phyloP scores from a whole-genome alignment of 176 grass and related monocot species.

The Eremochloa ophiuroides region DNA sequence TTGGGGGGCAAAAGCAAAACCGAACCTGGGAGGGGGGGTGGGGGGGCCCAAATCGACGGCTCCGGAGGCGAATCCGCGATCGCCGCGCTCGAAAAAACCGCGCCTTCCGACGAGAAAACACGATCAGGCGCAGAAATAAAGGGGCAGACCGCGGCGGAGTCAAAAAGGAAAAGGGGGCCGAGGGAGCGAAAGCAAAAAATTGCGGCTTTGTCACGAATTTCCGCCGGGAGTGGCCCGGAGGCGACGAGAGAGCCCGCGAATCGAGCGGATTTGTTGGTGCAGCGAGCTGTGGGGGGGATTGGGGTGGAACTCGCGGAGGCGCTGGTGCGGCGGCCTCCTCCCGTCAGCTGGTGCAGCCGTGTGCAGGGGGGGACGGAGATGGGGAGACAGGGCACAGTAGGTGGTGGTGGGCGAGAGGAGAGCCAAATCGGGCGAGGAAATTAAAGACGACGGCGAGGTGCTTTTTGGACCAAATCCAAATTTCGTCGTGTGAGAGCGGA shows the following conservation, averaged over 20 bases:
- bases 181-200: constrained; percentile 35
- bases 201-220: constrained; percentile 29
- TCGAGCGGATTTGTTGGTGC: constrained; percentile 30
- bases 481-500: background rate
- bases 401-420: background rate
- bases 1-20: background rate
- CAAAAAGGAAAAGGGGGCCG: constrained; percentile 21
- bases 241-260: background rate
- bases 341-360: background rate
- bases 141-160: constrained; percentile 4
- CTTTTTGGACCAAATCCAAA: constrained; percentile 49
- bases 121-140: constrained; percentile 22
- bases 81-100: background rate
- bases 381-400: no score
- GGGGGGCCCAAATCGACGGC: constrained; percentile 35
- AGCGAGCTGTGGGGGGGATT: constrained; percentile 29
- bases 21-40: no score
- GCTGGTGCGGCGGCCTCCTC: constrained; percentile 27
- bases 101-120: constrained; percentile 1
- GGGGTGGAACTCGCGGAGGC: constrained; percentile 17
- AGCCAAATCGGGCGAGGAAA: constrained; percentile 29
- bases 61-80: constrained; percentile 32
- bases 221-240: constrained; percentile 13
- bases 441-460: constrained; percentile 17
- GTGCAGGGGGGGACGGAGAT: background rate